Percentiles rank a stretch among this genome's conserved stretches.
Evolutionary conservation across 2,329 filamentous ascomycete species (phyloP).

Genomic region (Alternaria sp.): DNA sequence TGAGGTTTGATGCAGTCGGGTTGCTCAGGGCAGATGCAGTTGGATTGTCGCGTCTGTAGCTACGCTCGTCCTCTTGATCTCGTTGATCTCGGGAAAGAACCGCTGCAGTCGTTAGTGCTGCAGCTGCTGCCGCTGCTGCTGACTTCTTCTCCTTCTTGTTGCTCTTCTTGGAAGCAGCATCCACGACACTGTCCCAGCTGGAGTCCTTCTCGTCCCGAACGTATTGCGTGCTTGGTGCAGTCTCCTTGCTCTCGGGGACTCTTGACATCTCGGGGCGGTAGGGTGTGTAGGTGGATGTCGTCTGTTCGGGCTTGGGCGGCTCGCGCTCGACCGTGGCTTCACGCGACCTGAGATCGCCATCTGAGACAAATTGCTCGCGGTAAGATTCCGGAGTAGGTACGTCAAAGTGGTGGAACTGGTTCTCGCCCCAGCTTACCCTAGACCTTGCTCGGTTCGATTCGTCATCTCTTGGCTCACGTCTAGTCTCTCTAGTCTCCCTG

Average conservation of each 20-base stretch:
- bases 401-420: constrained; percentile 56
- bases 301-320: constrained; percentile 36
- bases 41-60: background rate
- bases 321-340: constrained; percentile 49
- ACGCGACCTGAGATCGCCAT: constrained; percentile 34
- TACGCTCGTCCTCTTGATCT: constrained; percentile 19
- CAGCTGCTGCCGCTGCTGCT: constrained; percentile 20
- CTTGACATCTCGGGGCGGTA: constrained; percentile 39
- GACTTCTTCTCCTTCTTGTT: constrained; percentile 44
- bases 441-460: constrained; percentile 34
- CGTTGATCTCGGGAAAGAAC: constrained; percentile 27
- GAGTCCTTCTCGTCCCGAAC: constrained; percentile 34
- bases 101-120: constrained; percentile 27
- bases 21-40: constrained; percentile 24
- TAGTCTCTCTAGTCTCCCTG: constrained; percentile 25
- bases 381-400: constrained; percentile 53
- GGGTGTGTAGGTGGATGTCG: constrained; percentile 33
- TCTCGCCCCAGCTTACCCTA: constrained; percentile 56
- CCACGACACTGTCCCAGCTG: constrained; percentile 27
- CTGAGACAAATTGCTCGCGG: constrained; percentile 47
- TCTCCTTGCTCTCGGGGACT: constrained; percentile 23
- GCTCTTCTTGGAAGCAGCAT: constrained; percentile 35
- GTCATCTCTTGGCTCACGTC: constrained; percentile 30
- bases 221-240: constrained; percentile 39
- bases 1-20: constrained; percentile 7